A percentile compares a stretch with the other conserved stretches of the same genome.
phyloP scores from a whole-genome alignment of 2,329 filamentous ascomycete genomes.

The Calonectria henricotiae region DNA sequence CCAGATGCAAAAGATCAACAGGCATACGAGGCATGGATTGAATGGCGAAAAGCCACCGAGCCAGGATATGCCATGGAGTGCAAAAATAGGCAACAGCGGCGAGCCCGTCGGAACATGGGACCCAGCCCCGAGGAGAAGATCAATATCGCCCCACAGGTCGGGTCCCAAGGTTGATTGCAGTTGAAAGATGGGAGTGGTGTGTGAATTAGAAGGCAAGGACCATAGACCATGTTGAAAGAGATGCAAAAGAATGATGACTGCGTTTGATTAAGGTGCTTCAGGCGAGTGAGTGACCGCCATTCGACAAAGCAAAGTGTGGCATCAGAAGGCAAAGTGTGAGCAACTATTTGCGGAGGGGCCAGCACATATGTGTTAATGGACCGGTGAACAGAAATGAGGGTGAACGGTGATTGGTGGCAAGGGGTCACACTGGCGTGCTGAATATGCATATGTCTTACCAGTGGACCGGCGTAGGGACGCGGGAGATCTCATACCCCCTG shows the following conservation, averaged over 20 bases:
- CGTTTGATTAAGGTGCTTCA: background rate
- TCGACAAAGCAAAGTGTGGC: conserved; percentile 11
- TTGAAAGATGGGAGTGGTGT: background rate
- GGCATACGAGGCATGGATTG: conserved; percentile 66
- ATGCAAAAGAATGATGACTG: conserved; percentile 13
- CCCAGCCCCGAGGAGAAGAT: conserved; percentile 25
- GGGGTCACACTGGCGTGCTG: background rate
- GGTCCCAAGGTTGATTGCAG: background rate
- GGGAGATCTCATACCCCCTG: conserved; percentile 3
- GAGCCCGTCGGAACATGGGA: conserved; percentile 53
- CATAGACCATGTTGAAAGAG: background rate
- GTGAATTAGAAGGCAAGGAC: background rate
- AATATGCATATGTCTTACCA: conserved; percentile 13
- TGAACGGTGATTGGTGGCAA: conserved; percentile 16
- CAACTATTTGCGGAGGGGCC: conserved; percentile 6
- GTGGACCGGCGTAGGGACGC: background rate
- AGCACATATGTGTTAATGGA: background rate
- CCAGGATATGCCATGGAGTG: conserved; percentile 66
- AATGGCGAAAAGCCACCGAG: conserved; percentile 66
- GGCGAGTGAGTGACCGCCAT: conserved; percentile 1
- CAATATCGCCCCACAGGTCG: background rate
- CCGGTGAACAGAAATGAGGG: background rate
- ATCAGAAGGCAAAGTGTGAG: background rate
- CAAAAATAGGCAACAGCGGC: conserved; percentile 62
- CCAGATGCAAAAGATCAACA: conserved; percentile 63